Evolutionary conservation across 2,329 filamentous ascomycete genomes (phyloP).

Genomic region (Stachybotrys elegans): DNA sequence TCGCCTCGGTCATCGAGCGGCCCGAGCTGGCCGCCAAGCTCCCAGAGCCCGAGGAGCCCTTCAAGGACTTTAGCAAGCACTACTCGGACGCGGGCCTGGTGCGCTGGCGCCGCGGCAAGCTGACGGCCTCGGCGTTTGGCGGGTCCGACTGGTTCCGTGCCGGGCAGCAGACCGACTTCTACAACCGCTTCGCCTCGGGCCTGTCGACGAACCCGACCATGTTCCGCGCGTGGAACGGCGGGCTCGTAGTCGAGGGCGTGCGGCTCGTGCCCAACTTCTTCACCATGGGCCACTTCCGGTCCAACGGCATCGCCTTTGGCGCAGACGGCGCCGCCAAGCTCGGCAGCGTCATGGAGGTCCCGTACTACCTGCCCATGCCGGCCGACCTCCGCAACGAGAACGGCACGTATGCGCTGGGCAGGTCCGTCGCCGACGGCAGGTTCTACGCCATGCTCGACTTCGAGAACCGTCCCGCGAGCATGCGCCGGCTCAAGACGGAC

Average conservation of each 20-base stretch:
- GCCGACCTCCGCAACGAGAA: slow-evolving; percentile 8
- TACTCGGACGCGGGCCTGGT: slow-evolving; percentile 8
- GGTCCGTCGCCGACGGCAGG: slow-evolving; percentile 10
- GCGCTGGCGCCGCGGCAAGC: slow-evolving; percentile 11
- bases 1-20: slow-evolving; percentile 11
- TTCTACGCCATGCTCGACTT: slow-evolving; percentile 15
- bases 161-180: slow-evolving; percentile 9
- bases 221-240: slow-evolving; percentile 14
- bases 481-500: slow-evolving; percentile 12
- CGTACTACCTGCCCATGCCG: slow-evolving; percentile 14
- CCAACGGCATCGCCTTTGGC: slow-evolving; percentile 8
- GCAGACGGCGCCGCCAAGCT: slow-evolving; percentile 5
- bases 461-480: slow-evolving; percentile 11
- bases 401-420: slow-evolving; percentile 9
- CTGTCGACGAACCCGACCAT: slow-evolving; percentile 14
- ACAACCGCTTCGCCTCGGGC: slow-evolving; percentile 13
- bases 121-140: slow-evolving; percentile 10
- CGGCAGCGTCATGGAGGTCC: slow-evolving; percentile 11
- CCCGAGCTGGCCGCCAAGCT: slow-evolving; percentile 9
- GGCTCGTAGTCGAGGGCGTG: slow-evolving; percentile 9
- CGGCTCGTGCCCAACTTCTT: slow-evolving; percentile 14
- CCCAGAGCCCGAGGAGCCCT: slow-evolving; percentile 9
- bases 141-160: slow-evolving; percentile 12
- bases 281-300: slow-evolving; percentile 16
- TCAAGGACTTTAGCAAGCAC: slow-evolving; percentile 11